Evolutionary conservation across 495 filamentous ascomycete species (phyloP).

Genomic region (Penicillium goetzii): DNA sequence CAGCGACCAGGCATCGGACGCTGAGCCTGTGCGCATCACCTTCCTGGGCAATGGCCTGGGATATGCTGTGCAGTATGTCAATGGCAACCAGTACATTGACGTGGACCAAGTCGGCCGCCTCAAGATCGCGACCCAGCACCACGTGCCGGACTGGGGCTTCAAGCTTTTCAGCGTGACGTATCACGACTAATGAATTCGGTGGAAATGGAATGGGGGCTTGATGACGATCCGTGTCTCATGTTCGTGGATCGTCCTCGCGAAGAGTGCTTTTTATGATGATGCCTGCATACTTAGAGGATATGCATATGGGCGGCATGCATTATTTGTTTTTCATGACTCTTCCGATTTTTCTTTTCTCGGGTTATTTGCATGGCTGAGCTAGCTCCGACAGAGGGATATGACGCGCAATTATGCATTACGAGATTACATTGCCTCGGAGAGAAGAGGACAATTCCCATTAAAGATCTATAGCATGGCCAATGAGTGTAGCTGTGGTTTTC

Average conservation of each 20-base stretch:
- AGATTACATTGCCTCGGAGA: not conserved
- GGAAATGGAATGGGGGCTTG: not conserved
- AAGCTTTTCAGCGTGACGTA: constrained; percentile 54
- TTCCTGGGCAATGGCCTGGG: constrained; percentile 50
- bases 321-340: not conserved
- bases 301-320: constrained; percentile 4
- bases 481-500: too few species aligned
- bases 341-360: not conserved
- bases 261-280: constrained; percentile 1
- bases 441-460: too few species aligned
- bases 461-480: too few species aligned
- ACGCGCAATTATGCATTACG: not conserved
- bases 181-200: constrained; percentile 27
- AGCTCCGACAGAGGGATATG: not conserved
- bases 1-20: constrained; percentile 24
- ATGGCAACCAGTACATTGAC: constrained; percentile 28
- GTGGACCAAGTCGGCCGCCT: constrained; percentile 30
- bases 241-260: not conserved
- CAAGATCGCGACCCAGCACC: constrained; percentile 14
- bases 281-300: constrained; percentile 9
- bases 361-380: not conserved
- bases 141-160: constrained; percentile 25
- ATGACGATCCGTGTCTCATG: too few species aligned
- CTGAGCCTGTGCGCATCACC: constrained; percentile 40
- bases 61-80: constrained; percentile 43